A percentile compares a stretch with the other conserved stretches of the same genome.
phyloP scores from a whole-genome alignment of 768 basidiomycete species.

The Mycena polygramma region DNA sequence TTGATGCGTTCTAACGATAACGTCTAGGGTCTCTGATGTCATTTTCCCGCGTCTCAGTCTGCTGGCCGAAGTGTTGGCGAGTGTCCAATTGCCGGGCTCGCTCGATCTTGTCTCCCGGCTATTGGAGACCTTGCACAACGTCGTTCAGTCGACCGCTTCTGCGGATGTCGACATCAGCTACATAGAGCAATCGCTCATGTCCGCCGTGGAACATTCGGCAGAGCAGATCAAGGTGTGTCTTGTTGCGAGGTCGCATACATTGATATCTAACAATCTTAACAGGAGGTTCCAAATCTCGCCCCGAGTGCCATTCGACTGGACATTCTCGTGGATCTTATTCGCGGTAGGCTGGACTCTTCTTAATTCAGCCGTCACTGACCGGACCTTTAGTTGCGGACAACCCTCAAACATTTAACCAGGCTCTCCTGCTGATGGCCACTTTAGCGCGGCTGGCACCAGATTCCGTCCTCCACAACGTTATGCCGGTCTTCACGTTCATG shows the following conservation, averaged over 20 bases:
- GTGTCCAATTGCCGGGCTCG: conserved; percentile 75
- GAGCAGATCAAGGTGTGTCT: conserved; percentile 65
- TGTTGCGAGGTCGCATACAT: neutral
- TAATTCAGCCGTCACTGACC: conserved; percentile 14
- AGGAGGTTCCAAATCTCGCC: conserved; percentile 68
- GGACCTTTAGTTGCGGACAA: conserved; percentile 80
- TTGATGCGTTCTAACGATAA: neutral
- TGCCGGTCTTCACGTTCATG: conserved; percentile 99
- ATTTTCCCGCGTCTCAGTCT: conserved; percentile 64
- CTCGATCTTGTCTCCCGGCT: conserved; percentile 78
- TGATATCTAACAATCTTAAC: conserved; percentile 7
- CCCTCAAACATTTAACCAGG: conserved; percentile 95
- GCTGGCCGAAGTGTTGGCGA: conserved; percentile 78
- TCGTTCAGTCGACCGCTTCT: conserved; percentile 68
- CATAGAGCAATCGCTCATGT: conserved; percentile 87
- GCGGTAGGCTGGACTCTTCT: conserved; percentile 61
- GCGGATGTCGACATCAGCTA: conserved; percentile 79
- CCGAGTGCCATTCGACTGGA: conserved; percentile 81
- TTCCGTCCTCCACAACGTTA: conserved; percentile 92
- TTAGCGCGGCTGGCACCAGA: conserved; percentile 89
- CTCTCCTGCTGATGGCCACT: conserved; percentile 87
- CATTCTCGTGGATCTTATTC: conserved; percentile 88
- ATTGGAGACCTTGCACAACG: conserved; percentile 77
- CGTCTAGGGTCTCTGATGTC: conserved; percentile 50
- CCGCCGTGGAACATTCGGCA: conserved; percentile 78